Evolutionary conservation across 345 rosid genomes (phyloP), one percentile per base, ranked within the genome.

Genomic region (Cardamine chenopodiifolia): DNA sequence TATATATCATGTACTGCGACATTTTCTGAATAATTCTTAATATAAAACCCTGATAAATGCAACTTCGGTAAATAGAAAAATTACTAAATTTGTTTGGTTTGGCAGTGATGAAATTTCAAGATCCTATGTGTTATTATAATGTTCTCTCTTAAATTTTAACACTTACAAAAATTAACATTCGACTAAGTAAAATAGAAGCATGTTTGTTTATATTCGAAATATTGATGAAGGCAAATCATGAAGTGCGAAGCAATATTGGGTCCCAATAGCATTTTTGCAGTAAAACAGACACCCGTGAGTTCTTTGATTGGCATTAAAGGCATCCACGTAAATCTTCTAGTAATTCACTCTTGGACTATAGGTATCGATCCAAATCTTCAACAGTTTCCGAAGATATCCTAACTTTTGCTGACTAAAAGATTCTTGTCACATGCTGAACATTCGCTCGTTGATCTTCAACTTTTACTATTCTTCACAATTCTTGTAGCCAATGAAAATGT

Each of bases 1-100:
- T 62, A 39, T 62, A 54, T 40, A 61, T 61, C 40, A 39, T 50
- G 47, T 72, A 73, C 22, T n/a, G n/a, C 12, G 39, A 64, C 71
- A 73, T 11, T 63, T 29, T 72, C 52, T 29, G 45, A 19, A 39
- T 17, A 37, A 55, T 37, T 17, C 29, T 28, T 28, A 4, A 52
- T 19, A 57, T 15, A 32, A 42, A 39, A 40, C 28, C 53, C 17
- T 45, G 18, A 10, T 58, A 11, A 71, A 70, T 70, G 26, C 35
- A 47, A 11, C 25, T 71, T 48, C 45, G 7, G 48, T n/a, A n/a
- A 23, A n/a, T 11, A 5, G 0, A 23, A 50, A 22, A 22, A 5
- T 11, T 52, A 52, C 4, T 12, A 22, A 47, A 52, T 6, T 52
- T 52, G 3, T 23, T 52, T 0, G 13, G 4, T 28, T 57, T 50